These are phyloP conservation scores for Cytospora piceicola DNA, from an alignment of 2,329 filamentous ascomycete genomes.

Conservation along the genomic window DNA sequence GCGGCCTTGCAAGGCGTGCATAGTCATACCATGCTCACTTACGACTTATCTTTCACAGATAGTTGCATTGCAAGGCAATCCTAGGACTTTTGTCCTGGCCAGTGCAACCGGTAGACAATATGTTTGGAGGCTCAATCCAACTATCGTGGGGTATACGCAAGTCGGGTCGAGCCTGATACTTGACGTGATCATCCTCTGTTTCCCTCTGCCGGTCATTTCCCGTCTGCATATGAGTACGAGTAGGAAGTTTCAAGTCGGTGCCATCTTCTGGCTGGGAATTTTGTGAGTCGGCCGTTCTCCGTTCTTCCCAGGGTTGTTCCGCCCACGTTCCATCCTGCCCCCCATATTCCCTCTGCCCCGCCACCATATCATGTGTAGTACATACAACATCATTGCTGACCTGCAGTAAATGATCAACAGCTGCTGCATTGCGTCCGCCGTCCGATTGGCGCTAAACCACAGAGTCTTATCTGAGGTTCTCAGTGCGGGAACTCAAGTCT, in stretches of 20 bases:
- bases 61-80: constrained; percentile 2
- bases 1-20: not conserved
- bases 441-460: constrained; percentile 2
- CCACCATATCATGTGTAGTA: too few relatives aligned
- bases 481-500: not conserved
- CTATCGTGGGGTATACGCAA: not conserved
- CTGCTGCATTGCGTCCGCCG: constrained; percentile 1
- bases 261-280: constrained; percentile 7
- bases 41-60: not conserved
- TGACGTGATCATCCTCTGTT: constrained; percentile 1
- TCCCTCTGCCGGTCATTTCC: constrained; percentile 5
- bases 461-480: not conserved
- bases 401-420: not conserved
- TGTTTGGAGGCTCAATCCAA: constrained; percentile 1
- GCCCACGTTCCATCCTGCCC: not conserved
- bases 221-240: constrained; percentile 3
- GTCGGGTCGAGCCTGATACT: constrained; percentile 6
- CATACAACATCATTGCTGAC: too few relatives aligned
- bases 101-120: not conserved
- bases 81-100: not conserved
- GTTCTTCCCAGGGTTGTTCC: too few relatives aligned
- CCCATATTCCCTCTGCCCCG: too few relatives aligned
- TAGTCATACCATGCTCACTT: not conserved
- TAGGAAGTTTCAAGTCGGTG: constrained; percentile 9
- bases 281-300: constrained; percentile 6